A percentile compares a stretch with the other conserved stretches of the same genome.
These are phyloP conservation scores for Mycena rebaudengoi DNA, from an alignment of 768 basidiomycete species.

Conservation along the genomic window DNA sequence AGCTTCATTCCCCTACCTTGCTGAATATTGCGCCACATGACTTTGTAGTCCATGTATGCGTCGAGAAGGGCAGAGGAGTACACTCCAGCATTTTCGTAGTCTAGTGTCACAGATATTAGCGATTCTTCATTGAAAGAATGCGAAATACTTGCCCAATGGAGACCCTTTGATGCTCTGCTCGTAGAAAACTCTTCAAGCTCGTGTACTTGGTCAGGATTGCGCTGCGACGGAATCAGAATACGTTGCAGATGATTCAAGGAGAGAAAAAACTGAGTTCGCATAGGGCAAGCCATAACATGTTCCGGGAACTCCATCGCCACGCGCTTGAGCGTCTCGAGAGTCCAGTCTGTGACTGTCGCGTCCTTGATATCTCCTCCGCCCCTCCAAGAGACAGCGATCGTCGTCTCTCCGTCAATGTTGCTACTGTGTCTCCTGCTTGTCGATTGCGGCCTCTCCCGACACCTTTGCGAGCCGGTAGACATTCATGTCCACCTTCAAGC, in stretches of 20 bases:
- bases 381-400: conserved; percentile 5
- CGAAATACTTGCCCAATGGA: background rate
- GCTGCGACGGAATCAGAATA: background rate
- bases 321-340: conserved; percentile 5
- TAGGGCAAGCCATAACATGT: conserved; percentile 7
- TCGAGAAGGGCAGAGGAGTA: conserved; percentile 14
- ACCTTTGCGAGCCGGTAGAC: background rate
- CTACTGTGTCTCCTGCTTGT: background rate
- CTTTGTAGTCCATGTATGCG: conserved; percentile 16
- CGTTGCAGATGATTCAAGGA: background rate
- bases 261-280: background rate
- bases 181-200: conserved; percentile 8
- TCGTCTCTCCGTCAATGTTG: conserved; percentile 5
- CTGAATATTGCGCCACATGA: conserved; percentile 10
- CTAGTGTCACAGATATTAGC: background rate
- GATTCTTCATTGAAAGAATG: background rate
- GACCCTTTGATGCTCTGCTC: background rate
- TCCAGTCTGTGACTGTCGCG: background rate
- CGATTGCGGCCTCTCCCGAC: no score
- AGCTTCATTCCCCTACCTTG: background rate
- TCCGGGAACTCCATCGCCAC: conserved; percentile 10
- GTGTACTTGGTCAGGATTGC: conserved; percentile 17
- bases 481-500: background rate
- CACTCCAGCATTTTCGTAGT: conserved; percentile 9
- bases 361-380: conserved; percentile 9